These are phyloP conservation scores for Hylodesmum podocarpum DNA, from an alignment of 306 rosid genomes.

Conservation along the genomic window DNA sequence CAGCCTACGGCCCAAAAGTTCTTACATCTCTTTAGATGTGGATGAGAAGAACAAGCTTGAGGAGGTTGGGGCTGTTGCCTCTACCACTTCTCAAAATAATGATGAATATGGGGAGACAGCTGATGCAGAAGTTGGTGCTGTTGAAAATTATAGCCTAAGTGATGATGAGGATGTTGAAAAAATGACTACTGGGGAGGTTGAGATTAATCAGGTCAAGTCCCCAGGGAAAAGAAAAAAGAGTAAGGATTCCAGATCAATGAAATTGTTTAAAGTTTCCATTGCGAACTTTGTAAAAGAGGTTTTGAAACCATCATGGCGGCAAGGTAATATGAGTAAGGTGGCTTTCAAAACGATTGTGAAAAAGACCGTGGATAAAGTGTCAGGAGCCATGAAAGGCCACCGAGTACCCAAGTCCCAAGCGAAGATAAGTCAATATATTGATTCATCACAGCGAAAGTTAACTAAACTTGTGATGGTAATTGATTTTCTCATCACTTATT, in stretches of 20 bases:
- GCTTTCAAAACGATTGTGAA: conserved; percentile 97
- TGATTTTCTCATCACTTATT: conserved; percentile 28
- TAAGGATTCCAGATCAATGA: conserved; percentile 83
- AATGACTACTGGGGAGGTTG: conserved; percentile 54
- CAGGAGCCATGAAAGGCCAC: conserved; percentile 96
- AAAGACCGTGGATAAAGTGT: conserved; percentile 96
- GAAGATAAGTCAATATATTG: conserved; percentile 84
- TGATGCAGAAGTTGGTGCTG: conserved; percentile 84
- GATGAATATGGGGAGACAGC: conserved; percentile 92
- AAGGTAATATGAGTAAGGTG: conserved; percentile 99
- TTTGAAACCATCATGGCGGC: conserved; percentile 95
- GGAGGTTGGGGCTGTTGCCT: conserved; percentile 65
- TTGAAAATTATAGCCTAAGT: conserved; percentile 76
- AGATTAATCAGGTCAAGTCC: conserved; percentile 73
- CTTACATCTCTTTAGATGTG: conserved; percentile 50
- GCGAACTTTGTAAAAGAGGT: conserved; percentile 95
- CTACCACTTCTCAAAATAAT: conserved; percentile 71
- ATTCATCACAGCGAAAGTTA: conserved; percentile 87
- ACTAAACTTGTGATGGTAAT: conserved; percentile 94
- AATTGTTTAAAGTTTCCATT: conserved; percentile 80
- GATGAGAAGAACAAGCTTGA: conserved; percentile 59
- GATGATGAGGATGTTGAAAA: conserved; percentile 44
- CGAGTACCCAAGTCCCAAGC: conserved; percentile 87
- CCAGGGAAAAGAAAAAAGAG: conserved; percentile 69
- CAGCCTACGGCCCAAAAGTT: conserved; percentile 51